Evolutionary conservation across 163 green algal genomes (phyloP).

Genomic region (Chlamydomonas reinhardtii): DNA sequence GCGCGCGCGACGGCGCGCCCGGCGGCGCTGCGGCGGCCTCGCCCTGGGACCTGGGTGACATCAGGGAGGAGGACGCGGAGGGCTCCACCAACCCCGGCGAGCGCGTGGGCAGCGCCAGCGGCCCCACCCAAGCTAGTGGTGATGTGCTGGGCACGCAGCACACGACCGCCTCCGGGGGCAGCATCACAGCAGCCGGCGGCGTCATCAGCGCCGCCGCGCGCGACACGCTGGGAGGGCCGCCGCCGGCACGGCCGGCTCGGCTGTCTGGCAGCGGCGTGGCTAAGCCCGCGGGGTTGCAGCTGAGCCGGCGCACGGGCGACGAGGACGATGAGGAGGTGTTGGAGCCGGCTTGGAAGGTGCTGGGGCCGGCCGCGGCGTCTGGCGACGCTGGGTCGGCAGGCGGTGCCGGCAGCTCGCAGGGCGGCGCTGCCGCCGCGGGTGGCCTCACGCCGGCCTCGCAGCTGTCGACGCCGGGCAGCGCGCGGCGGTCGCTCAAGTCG

Average conservation of each 20-base stretch:
- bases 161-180: too few relatives aligned
- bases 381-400: not conserved
- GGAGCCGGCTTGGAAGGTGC: constrained; percentile 3
- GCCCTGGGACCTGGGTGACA: constrained; percentile 2
- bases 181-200: too few relatives aligned
- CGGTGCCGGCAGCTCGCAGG: not conserved
- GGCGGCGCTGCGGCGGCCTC: not conserved
- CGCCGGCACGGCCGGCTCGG: not conserved
- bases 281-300: too few relatives aligned
- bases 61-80: constrained; percentile 10
- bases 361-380: not conserved
- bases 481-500: not conserved
- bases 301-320: too few relatives aligned
- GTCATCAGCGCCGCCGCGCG: too few relatives aligned
- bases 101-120: not conserved
- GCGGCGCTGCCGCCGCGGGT: not conserved
- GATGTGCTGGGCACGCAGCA: too few relatives aligned
- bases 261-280: not conserved
- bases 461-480: not conserved
- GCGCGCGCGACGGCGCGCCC: constrained; percentile 9
- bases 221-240: not conserved
- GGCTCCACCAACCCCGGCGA: not conserved
- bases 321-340: not conserved
- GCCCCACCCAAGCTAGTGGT: not conserved
- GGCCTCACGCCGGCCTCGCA: not conserved